Evolutionary conservation across 352 stramenopile species (phyloP).

Genomic region (Phytopythium boreale): DNA sequence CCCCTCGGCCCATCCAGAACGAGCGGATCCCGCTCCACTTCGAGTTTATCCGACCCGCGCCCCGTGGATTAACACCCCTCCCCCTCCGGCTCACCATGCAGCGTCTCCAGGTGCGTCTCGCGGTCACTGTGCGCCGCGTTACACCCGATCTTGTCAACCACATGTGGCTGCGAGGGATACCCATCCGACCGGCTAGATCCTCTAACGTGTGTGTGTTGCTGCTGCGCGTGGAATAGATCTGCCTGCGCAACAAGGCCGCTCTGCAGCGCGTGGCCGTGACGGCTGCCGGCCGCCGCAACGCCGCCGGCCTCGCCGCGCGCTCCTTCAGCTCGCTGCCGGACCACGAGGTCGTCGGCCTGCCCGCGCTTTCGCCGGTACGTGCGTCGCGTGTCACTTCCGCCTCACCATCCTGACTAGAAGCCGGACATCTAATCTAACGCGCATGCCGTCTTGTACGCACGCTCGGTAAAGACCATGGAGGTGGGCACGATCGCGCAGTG

Average conservation of each 20-base stretch:
- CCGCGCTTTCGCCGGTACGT: constrained; percentile 57
- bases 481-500: constrained; percentile 93
- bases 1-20: constrained; percentile 7
- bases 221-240: constrained; percentile 22
- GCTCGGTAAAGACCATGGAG: constrained; percentile 89
- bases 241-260: constrained; percentile 48
- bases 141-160: too few relatives aligned
- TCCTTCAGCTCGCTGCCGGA: constrained; percentile 57
- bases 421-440: background rate
- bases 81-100: constrained; percentile 28
- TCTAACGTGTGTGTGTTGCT: background rate
- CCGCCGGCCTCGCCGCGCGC: constrained; percentile 22
- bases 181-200: background rate
- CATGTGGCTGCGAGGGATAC: background rate
- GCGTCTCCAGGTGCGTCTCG: constrained; percentile 53
- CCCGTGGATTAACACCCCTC: background rate
- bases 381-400: background rate
- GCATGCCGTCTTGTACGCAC: background rate
- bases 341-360: constrained; percentile 76
- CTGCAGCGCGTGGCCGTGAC: constrained; percentile 45
- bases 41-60: background rate
- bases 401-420: too few relatives aligned
- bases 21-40: background rate
- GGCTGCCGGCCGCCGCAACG: constrained; percentile 17
- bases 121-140: background rate